Base-by-base conservation (phyloP, 306 rosid genomes). In the Quercus ilex region DNA sequence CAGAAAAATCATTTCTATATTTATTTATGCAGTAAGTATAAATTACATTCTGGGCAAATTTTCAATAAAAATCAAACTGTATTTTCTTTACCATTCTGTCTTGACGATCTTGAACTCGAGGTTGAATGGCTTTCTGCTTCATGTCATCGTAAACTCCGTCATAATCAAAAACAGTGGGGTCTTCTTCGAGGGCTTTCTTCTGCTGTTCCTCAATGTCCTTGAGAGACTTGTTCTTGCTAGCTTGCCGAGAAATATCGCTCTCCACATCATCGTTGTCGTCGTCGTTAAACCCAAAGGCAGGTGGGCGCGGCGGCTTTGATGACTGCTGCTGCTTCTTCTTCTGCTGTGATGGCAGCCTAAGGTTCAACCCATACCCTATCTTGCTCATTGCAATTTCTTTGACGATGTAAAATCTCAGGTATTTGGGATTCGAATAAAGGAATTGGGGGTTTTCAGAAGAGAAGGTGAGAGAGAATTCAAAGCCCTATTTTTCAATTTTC, bases 151-250 rank as follows among this genome's bases (percentile, higher is more conserved):
- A 92, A 71, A 95, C 93, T 78, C 91, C 92, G 69, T 95, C 99
- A 74, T 95, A 95, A 82, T 92, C 96, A 68, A 95, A 92, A 43
- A 90, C 71, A 0, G 92, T 80, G 0, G 97, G 98, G 73, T 95
- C 99, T 85, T 92, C 97, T 83, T 89, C 92, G 78, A 95, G 83
- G 14, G 98, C 99, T 82, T 91, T 92, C 86, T 84, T 90, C 71
- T 90, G 91, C 86, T 87, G 97, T 80, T 89, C 93, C 88, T 95
- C 99, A 56, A 91, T 93, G 52, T 94, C 98, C 89, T 77, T 87
- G 77, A 92, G 94, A 55, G 87, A 80, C 82, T 90, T 91, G 72
- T 85, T 95, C 91, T 95, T 95, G 74, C 84, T 84, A 80, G 99
- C 98, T 30, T 92, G 99, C 30, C 93, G 90, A 83, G 93, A 90